phyloP scores from a whole-genome alignment of 1,139 yeast genomes.

The Keqinozyma sinolaborantium region DNA sequence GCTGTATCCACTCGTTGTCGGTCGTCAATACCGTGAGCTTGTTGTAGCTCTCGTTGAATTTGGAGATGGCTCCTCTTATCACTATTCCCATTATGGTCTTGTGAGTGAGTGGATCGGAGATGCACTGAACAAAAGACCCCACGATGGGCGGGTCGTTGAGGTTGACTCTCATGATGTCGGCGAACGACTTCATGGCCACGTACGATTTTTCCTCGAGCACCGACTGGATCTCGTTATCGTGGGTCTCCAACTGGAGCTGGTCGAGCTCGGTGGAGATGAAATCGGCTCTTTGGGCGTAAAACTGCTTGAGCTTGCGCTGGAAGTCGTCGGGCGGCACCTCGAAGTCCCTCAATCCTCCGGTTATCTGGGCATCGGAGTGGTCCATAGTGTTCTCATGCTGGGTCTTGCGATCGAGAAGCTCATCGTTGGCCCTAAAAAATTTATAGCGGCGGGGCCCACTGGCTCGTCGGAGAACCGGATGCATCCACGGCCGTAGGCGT shows the following conservation, averaged over 20 bases:
- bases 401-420: background rate
- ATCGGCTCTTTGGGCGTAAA: background rate
- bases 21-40: constrained; percentile 28
- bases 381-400: too few species aligned
- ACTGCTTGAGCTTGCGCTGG: background rate
- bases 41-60: constrained; percentile 32
- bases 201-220: constrained; percentile 7
- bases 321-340: constrained; percentile 2
- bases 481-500: too few species aligned
- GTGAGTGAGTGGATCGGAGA: constrained; percentile 11
- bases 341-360: constrained; percentile 2
- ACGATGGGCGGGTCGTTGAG: constrained; percentile 16
- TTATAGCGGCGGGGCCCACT: too few species aligned
- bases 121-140: constrained; percentile 35
- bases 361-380: too few species aligned
- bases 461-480: too few species aligned
- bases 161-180: constrained; percentile 18
- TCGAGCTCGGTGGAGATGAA: background rate
- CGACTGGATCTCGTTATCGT: constrained; percentile 5
- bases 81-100: constrained; percentile 28
- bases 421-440: background rate
- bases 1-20: constrained; percentile 23
- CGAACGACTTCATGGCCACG: constrained; percentile 9
- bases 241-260: background rate
- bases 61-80: constrained; percentile 22